Evolutionary conservation across 768 basidiomycete species (phyloP), one percentile per base, ranked within the genome.

Genomic region (Termitomyces sp.): DNA sequence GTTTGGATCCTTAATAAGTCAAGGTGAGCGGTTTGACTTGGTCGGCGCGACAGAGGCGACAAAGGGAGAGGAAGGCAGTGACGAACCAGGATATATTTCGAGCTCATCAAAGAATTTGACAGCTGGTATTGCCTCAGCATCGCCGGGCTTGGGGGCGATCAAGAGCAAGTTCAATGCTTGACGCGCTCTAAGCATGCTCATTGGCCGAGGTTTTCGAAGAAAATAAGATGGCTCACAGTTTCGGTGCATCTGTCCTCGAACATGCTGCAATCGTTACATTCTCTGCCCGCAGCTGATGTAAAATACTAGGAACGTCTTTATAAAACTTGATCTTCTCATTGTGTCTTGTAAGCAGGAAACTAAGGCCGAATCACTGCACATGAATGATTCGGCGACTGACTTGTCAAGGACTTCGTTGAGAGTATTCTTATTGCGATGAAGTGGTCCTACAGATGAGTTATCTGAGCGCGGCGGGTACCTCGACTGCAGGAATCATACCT

Each of bases 61-160:
- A 2, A 45, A 5, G 50, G n/a, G 24, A 6, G 22, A 31, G 33
- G 2, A 39, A 33, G 27, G 16, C 36, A 16, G 20, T 44, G 4
- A 66, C 68, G 22, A 61, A 83, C 85, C 86, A 27, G 88, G 88
- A 67, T 88, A 91, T 70, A 92, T 89, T 66, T 91, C 88, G 47
- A 83, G 62, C 58, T 90, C 81, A 65, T 88, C 82, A 66, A 91
- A 89, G 62, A 84, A 87, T 34, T 78, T 70, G 55, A 81, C 76
- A 0, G 88, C 89, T 18, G 80, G 72, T 15, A 68, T 75, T 0
- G 76, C 70, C 6, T 69, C 63, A 1, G 62, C 69, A 36, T 62
- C 66, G 30, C 71, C 66, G 11, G 52, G 47, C 42, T 67, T 65
- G 3, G 78, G 75, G 15, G 81, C 79, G 6, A 90, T 70, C 20